phyloP scores from a whole-genome alignment of 2,329 filamentous ascomycete species.

The Trichoderma atrobrunneum region DNA sequence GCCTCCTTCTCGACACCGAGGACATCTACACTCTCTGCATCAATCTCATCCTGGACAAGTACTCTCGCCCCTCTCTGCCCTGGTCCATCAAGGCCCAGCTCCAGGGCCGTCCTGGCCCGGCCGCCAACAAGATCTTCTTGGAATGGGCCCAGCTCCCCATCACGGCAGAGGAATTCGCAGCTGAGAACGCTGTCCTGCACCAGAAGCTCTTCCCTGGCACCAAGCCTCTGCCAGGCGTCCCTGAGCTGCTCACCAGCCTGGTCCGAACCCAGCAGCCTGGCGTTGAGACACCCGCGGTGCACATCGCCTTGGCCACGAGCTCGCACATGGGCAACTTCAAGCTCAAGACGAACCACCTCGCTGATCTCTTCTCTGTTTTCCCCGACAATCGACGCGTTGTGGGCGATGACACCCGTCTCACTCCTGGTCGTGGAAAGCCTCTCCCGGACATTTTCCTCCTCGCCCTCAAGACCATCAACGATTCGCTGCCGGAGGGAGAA shows the following conservation, averaged over 20 bases:
- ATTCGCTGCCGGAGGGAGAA: conserved; percentile 60
- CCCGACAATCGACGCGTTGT: conserved; percentile 68
- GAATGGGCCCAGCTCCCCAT: conserved; percentile 87
- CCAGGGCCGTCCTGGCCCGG: conserved; percentile 55
- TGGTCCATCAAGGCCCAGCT: conserved; percentile 94
- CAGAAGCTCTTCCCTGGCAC: conserved; percentile 67
- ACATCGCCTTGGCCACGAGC: conserved; percentile 85
- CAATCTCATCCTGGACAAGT: conserved; percentile 75
- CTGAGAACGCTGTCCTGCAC: conserved; percentile 62
- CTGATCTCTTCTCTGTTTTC: conserved; percentile 63
- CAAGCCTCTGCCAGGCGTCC: conserved; percentile 76
- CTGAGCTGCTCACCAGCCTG: conserved; percentile 62
- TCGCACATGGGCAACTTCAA: conserved; percentile 69
- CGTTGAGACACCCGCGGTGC: conserved; percentile 43
- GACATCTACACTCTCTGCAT: conserved; percentile 82
- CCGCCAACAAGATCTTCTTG: conserved; percentile 56
- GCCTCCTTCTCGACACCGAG: conserved; percentile 89
- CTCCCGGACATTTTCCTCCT: conserved; percentile 92
- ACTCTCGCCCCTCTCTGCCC: conserved; percentile 71
- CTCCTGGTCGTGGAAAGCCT: conserved; percentile 82
- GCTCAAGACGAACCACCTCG: conserved; percentile 68
- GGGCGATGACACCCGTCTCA: conserved; percentile 80
- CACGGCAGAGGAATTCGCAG: conserved; percentile 62
- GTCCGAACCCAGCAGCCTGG: conserved; percentile 40
- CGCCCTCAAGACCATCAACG: conserved; percentile 81